These are phyloP conservation scores for Xylaria sp. DNA, from an alignment of 2,329 filamentous ascomycete genomes.

Conservation along the genomic window DNA sequence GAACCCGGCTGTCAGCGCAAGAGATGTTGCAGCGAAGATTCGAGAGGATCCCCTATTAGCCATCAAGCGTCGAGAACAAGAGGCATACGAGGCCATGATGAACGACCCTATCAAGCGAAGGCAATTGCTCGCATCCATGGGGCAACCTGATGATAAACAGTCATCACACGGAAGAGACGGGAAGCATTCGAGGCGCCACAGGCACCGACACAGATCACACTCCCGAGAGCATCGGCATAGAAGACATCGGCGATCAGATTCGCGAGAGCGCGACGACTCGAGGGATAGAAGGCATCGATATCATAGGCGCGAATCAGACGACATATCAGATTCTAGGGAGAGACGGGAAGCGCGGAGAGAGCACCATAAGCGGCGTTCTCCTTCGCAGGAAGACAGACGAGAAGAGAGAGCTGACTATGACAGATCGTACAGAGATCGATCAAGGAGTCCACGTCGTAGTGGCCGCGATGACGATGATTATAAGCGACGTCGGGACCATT, in stretches of 20 bases:
- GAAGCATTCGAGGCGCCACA: conserved; percentile 50
- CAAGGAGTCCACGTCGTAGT: conserved; percentile 40
- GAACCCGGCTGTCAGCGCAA: conserved; percentile 69
- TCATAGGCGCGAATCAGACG: conserved; percentile 53
- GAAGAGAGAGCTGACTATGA: conserved; percentile 21
- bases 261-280: conserved; percentile 47
- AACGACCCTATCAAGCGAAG: conserved; percentile 72
- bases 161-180: conserved; percentile 49
- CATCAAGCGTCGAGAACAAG: conserved; percentile 91
- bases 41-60: conserved; percentile 89
- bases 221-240: conserved; percentile 46
- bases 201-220: conserved; percentile 43
- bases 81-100: conserved; percentile 79
- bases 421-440: conserved; percentile 39
- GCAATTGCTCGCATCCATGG: conserved; percentile 69
- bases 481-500: conserved; percentile 41
- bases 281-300: conserved; percentile 48
- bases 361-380: conserved; percentile 31
- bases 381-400: conserved; percentile 28
- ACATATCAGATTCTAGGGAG: conserved; percentile 45
- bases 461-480: conserved; percentile 41
- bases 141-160: conserved; percentile 54
- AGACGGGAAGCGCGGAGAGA: conserved; percentile 32
- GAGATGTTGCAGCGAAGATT: conserved; percentile 86
- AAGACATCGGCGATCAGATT: conserved; percentile 49